phyloP scores from a whole-genome alignment of 208 protist genomes.

The Trypanosoma mega region DNA sequence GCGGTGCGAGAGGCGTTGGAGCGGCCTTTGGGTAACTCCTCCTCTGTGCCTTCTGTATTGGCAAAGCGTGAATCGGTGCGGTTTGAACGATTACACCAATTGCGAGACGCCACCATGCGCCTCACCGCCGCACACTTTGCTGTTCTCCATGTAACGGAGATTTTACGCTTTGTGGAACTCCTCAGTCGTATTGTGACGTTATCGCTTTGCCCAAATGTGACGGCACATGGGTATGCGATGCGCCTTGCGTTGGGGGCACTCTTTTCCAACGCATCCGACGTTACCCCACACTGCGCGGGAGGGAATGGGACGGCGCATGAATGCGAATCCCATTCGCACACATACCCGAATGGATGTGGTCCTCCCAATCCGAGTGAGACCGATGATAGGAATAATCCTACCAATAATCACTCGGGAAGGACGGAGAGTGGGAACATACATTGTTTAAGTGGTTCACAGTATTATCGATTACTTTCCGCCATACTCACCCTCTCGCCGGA shows the following conservation, averaged over 20 bases:
- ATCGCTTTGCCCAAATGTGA: conserved; percentile 2
- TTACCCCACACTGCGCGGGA: too few species aligned
- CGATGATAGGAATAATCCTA: too few species aligned
- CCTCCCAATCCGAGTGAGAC: too few species aligned
- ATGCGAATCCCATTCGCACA: too few species aligned
- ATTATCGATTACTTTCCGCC: neutral
- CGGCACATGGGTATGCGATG: conserved; percentile 23
- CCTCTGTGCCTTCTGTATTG: neutral
- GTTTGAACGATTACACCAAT: conserved; percentile 27
- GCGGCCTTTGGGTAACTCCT: neutral
- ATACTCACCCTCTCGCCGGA: conserved; percentile 17
- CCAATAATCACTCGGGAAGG: too few species aligned
- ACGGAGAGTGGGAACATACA: too few species aligned
- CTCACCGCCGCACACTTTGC: conserved; percentile 19
- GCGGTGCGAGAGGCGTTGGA: conserved; percentile 9
- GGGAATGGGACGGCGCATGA: too few species aligned
- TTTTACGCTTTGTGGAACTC: conserved; percentile 19
- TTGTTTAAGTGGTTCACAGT: neutral
- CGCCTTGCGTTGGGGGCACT: conserved; percentile 17
- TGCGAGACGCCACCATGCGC: conserved; percentile 22
- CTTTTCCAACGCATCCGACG: neutral
- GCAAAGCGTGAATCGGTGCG: conserved; percentile 13
- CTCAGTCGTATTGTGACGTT: conserved; percentile 13
- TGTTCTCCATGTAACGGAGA: neutral
- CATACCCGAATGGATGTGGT: too few species aligned